A percentile compares a stretch with the other conserved stretches of the same genome.
Evolutionary conservation across 2,329 filamentous ascomycete genomes (phyloP).

Genomic region (Thermothelomyces thermophilus): DNA sequence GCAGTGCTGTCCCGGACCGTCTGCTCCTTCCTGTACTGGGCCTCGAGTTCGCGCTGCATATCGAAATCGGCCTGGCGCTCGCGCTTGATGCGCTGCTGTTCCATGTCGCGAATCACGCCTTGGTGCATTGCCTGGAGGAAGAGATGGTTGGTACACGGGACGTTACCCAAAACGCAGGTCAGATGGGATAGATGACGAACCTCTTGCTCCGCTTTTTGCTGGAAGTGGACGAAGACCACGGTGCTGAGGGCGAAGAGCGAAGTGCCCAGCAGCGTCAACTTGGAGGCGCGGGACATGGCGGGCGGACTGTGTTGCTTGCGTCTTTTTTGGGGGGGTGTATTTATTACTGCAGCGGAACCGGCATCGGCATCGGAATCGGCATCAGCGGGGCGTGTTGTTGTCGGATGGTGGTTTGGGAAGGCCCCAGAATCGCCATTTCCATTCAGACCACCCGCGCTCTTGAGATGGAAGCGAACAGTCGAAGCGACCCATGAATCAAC

Average conservation of each 20-base stretch:
- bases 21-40: constrained; percentile 86
- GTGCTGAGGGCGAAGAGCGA: constrained; percentile 69
- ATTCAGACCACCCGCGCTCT: too few relatives aligned
- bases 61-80: constrained; percentile 94
- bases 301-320: not conserved
- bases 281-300: constrained; percentile 82
- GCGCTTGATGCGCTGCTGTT: constrained; percentile 82
- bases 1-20: constrained; percentile 52
- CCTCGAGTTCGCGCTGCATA: constrained; percentile 76
- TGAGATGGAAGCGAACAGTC: too few relatives aligned
- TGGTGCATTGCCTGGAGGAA: constrained; percentile 77
- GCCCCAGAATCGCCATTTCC: too few relatives aligned
- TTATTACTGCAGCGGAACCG: too few relatives aligned
- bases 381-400: too few relatives aligned
- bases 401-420: too few relatives aligned
- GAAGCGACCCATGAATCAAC: too few relatives aligned
- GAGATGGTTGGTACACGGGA: not conserved
- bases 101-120: constrained; percentile 89
- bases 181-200: too few relatives aligned
- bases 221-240: constrained; percentile 80
- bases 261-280: constrained; percentile 74
- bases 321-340: too few relatives aligned
- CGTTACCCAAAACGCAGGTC: too few relatives aligned
- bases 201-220: constrained; percentile 75
- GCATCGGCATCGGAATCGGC: not conserved